Evolutionary conservation across 129 eudicot genomes (phyloP).

Genomic region (Flaveria ramosissima): DNA sequence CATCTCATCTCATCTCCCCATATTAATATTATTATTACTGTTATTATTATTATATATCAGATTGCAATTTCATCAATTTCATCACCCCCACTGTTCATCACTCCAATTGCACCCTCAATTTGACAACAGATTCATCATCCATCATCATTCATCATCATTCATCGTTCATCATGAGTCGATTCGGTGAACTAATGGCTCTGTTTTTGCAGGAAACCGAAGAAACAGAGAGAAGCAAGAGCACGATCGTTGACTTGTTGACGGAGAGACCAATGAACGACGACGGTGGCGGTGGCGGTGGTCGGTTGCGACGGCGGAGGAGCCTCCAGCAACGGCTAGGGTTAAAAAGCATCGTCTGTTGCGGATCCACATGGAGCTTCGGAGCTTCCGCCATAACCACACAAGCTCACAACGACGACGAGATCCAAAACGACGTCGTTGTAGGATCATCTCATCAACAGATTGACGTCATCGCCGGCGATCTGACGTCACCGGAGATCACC

Average conservation of each 20-base stretch:
- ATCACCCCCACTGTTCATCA: too few species aligned
- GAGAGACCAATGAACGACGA: slow-evolving; percentile 45
- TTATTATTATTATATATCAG: too few species aligned
- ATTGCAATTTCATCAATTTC: too few species aligned
- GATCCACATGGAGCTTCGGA: slow-evolving; percentile 59
- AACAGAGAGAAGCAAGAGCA: slow-evolving; percentile 26
- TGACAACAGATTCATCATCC: too few species aligned
- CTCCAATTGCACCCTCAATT: too few species aligned
- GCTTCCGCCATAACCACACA: slow-evolving; percentile 42
- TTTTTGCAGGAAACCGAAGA: slow-evolving; percentile 54
- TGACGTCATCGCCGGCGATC: not conserved
- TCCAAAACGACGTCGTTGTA: not conserved
- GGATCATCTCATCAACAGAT: slow-evolving; percentile 3
- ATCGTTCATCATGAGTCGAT: slow-evolving; percentile 24
- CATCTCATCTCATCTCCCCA: too few species aligned
- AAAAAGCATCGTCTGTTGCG: slow-evolving; percentile 54
- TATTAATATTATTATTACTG: too few species aligned
- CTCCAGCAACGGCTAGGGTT: slow-evolving; percentile 65
- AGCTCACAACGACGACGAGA: slow-evolving; percentile 33
- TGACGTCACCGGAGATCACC: not conserved
- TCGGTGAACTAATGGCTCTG: slow-evolving; percentile 54
- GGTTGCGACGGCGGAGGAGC: slow-evolving; percentile 41
- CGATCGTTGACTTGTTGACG: slow-evolving; percentile 21
- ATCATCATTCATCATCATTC: too few species aligned
- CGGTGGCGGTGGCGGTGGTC: slow-evolving; percentile 43